Percentiles rank a stretch among this genome's conserved stretches.
Conservation (phyloP, 805 yeast genomes). For the Tetrapisispora nanseiensis region DNA sequence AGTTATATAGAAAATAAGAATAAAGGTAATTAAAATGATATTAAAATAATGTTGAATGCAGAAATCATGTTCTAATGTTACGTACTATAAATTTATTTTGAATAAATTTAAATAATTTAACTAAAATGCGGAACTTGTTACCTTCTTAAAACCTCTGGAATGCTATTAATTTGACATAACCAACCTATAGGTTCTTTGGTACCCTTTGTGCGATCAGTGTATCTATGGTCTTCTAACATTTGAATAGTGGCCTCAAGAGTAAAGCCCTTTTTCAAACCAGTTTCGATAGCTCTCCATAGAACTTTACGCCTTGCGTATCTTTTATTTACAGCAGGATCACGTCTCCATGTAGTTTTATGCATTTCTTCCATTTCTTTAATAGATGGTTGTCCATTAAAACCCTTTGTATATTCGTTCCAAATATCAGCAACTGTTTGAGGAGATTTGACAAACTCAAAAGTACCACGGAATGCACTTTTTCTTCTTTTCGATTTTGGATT, state of each 20-base stretch:
- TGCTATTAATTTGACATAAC: slow-evolving; percentile 33
- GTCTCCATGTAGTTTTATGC: slow-evolving; percentile 46
- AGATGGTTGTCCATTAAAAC: slow-evolving; percentile 43
- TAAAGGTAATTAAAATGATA: no score
- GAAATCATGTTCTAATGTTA: neutral
- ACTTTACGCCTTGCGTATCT: slow-evolving; percentile 45
- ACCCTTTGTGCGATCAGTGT: slow-evolving; percentile 33
- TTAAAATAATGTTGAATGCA: neutral
- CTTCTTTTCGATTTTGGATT: slow-evolving; percentile 8
- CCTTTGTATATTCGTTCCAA: slow-evolving; percentile 48
- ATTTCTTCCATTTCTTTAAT: slow-evolving; percentile 38
- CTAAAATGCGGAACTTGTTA: neutral
- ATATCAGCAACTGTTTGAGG: slow-evolving; percentile 40
- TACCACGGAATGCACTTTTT: slow-evolving; percentile 23
- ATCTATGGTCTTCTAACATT: slow-evolving; percentile 38
- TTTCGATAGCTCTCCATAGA: slow-evolving; percentile 46
- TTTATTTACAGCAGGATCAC: slow-evolving; percentile 43
- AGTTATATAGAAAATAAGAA: no score
- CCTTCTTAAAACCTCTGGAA: slow-evolving; percentile 19
- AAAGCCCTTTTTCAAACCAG: slow-evolving; percentile 37
- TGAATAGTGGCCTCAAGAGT: slow-evolving; percentile 35
- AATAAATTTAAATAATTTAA: neutral
- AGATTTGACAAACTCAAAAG: slow-evolving; percentile 33
- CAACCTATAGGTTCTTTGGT: slow-evolving; percentile 38
- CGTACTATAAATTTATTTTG: neutral